These are phyloP conservation scores for Ceratocystis papillata DNA, from an alignment of 2,329 filamentous ascomycete genomes.

Conservation along the genomic window DNA sequence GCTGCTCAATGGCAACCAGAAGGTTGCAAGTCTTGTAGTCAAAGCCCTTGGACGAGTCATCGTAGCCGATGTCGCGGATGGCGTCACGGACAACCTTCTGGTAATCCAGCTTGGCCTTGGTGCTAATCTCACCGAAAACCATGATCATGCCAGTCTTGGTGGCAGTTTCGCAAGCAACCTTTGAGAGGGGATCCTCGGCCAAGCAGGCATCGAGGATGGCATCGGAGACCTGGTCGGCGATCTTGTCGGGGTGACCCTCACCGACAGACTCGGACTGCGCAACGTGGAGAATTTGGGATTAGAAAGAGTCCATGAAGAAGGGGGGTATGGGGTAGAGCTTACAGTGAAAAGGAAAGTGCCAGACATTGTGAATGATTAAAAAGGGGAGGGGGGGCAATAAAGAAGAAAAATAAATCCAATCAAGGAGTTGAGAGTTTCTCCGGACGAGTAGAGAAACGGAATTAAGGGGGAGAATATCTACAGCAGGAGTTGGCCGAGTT, in stretches of 20 bases:
- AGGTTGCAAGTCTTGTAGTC: conserved; percentile 99
- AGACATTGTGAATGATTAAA: conserved; percentile 45
- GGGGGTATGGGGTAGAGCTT: conserved; percentile 29
- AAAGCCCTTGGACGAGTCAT: conserved; percentile 93
- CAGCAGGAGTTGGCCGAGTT: neutral
- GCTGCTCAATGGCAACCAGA: conserved; percentile 96
- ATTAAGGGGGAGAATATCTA: conserved; percentile 14
- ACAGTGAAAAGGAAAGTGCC: conserved; percentile 78
- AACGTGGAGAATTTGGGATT: conserved; percentile 26
- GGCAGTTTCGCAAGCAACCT: conserved; percentile 97
- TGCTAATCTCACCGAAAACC: conserved; percentile 98
- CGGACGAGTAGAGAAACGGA: conserved; percentile 9
- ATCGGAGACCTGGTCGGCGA: conserved; percentile 96
- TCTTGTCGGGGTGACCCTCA: conserved; percentile 92
- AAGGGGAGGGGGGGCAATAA: conserved; percentile 23
- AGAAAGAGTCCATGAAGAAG: neutral
- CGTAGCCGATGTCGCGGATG: conserved; percentile 98
- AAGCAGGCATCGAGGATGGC: conserved; percentile 97
- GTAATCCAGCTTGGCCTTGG: conserved; percentile 92
- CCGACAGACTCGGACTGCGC: conserved; percentile 73
- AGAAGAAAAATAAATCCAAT: conserved; percentile 23
- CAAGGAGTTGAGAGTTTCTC: conserved; percentile 26
- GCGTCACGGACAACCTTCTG: conserved; percentile 89
- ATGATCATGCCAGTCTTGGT: conserved; percentile 99
- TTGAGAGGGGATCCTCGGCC: conserved; percentile 87